These are phyloP conservation scores for Peronospora belbahrii DNA, from an alignment of 352 stramenopile species.

Conservation along the genomic window DNA sequence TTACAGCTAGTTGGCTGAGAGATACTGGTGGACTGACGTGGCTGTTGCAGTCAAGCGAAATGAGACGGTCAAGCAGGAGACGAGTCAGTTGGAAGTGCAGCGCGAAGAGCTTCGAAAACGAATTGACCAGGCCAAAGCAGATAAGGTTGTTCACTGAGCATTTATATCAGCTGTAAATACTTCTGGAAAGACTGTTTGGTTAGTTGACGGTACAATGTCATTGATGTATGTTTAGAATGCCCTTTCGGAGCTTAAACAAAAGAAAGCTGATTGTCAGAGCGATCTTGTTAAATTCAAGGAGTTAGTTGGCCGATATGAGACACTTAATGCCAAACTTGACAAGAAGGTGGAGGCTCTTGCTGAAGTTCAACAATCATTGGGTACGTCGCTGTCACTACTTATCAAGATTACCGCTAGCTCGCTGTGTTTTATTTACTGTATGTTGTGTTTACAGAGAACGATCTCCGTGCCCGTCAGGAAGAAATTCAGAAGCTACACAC, in stretches of 20 bases:
- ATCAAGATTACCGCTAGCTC: not conserved
- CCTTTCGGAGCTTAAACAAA: constrained; percentile 74
- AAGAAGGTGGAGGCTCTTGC: constrained; percentile 85
- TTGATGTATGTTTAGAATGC: constrained; percentile 27
- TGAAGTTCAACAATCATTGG: constrained; percentile 65
- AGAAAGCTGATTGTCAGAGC: constrained; percentile 77
- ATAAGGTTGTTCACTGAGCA: constrained; percentile 36
- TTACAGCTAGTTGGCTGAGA: not conserved
- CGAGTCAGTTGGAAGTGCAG: constrained; percentile 36
- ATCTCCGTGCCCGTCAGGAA: constrained; percentile 41
- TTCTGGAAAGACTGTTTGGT: not conserved
- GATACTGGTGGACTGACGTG: constrained; percentile 5
- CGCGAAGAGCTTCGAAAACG: constrained; percentile 55
- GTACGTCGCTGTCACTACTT: constrained; percentile 21
- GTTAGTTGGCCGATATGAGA: constrained; percentile 79
- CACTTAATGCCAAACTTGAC: constrained; percentile 67
- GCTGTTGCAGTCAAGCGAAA: constrained; percentile 38
- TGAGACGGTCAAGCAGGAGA: constrained; percentile 44
- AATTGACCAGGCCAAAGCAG: constrained; percentile 58
- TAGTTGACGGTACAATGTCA: constrained; percentile 1
- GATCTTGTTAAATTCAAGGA: constrained; percentile 91
- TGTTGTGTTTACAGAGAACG: constrained; percentile 31
- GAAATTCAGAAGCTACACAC: constrained; percentile 50
- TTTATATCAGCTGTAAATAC: not conserved
- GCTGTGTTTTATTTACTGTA: constrained; percentile 6